Evolutionary conservation across 2,329 filamentous ascomycete genomes (phyloP).

Genomic region (Hypoxylon sp.): DNA sequence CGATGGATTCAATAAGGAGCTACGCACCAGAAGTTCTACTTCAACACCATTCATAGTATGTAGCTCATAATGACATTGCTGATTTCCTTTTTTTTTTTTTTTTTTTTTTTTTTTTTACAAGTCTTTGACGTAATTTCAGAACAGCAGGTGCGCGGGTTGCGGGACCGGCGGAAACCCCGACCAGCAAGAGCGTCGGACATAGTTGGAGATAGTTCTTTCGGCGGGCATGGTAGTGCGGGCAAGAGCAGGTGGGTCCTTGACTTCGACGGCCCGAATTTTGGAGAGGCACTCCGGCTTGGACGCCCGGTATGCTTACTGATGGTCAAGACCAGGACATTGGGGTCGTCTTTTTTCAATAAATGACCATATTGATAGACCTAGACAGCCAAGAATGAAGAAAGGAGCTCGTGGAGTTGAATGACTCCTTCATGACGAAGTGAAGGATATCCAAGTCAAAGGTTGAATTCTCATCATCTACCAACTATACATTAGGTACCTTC

Average conservation of each 20-base stretch:
- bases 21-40: neutral
- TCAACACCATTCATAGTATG: neutral
- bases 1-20: neutral
- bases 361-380: too few species aligned
- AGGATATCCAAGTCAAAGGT: neutral
- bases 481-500: too few species aligned
- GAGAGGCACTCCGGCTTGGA: neutral
- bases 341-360: neutral
- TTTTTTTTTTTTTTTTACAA: too few species aligned
- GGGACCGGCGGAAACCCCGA: neutral
- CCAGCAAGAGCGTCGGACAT: neutral
- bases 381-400: neutral
- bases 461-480: too few species aligned
- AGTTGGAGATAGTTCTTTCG: neutral
- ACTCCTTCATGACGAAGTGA: neutral
- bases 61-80: neutral
- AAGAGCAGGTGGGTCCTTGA: neutral
- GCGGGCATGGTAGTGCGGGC: neutral
- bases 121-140: neutral
- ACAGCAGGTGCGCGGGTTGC: too few species aligned
- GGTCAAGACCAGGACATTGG: neutral
- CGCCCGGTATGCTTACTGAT: neutral
- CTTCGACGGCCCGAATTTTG: neutral
- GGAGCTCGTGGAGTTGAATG: neutral
- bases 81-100: too few species aligned